Evolutionary conservation across 78 protist species (phyloP), one percentile per base, ranked within the genome.

Genomic region (Protostelium mycophagum): DNA sequence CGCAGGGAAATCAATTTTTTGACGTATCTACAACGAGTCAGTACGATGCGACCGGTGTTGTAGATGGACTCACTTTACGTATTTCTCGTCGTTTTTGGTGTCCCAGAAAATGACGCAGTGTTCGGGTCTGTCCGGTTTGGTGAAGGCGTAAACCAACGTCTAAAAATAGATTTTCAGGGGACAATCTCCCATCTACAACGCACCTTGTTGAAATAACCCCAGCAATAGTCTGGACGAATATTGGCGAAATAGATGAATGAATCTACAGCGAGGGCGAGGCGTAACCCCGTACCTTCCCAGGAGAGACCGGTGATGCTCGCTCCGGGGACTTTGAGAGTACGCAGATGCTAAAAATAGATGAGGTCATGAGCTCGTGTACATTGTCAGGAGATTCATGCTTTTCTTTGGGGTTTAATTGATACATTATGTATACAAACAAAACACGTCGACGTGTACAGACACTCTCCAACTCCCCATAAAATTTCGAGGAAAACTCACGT

Each of bases 181-280:
- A 85, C 34, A 35, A 23, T 16, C 87, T 85, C 83, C 23, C 34
- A 85, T 16, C n/a, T 31, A 85, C 87, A 85, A 28, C 34, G 83
- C 34, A 63, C 34, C 83, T 83, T 31, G 5, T 31, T 83, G 85
- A 31, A 28, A 31, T 31, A 31, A 31, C 93, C 94, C 95, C 95
- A 95, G 31, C 34, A 37, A 92, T 91, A 93, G 87, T 90, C 92
- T n/a, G 96, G 95, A 16, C 98, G 91, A 34, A 97, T 90, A 83
- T 91, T 95, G 34, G 97, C 97, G 88, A 97, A 95, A 95, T 91
- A 97, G 89, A 97, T 89, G 92, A 36, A 94, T 28, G 93, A 88
- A 38, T 95, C 97, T n/a, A 97, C 96, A 28, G 97, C 95, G 16
- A 96, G 83, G 31, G 96, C 97, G 16, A 97, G 25, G n/a, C 97